Evolutionary conservation across 2,329 filamentous ascomycete genomes (phyloP), one percentile per base, ranked within the genome.

Genomic region (Botrytis deweyae): DNA sequence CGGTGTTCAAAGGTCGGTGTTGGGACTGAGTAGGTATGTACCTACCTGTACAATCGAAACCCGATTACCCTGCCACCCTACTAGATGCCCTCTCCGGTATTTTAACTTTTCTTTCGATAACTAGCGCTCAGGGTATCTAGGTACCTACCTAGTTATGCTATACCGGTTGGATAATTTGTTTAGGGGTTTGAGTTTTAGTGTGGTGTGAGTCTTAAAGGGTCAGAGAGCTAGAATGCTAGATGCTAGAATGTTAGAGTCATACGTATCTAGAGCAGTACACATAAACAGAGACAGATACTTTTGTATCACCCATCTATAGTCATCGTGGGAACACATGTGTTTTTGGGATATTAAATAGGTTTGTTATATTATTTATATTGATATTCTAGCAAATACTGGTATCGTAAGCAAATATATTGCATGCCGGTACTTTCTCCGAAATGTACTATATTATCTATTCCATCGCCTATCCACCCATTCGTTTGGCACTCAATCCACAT

Each of bases 401-500:
- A 65, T 65, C 44, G 25, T 29, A 18, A 58, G 52, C n/a, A 58
- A 58, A 29, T 58, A 58, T 58, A 14, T 29, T n/a, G 14, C 52
- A n/a, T 29, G 6, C 42, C 40, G 18, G 18, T 65, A 29, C 49
- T 58, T 29, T 40, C 36, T 67, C 49, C 25, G 38, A 12, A 14
- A 12, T 29, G 29, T 14, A n/a, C 36, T 42, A 22, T 29, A 58
- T 58, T 4, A 22, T 22, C 36, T 55, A n/a, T 42, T 40, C 16
- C 4, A 42, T 42, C 38, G 40, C 22, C 18, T 6, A 29, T 42
- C 10, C 66, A 42, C 55, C 38, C 59, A 33, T 33, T 2, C 36
- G 16, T 22, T 68, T n/a, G n/a, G 64, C 49, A 25, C 44, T 52
- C 71, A 38, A 12, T 25, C 75, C 74, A 68, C 89, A 90, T 16